Evolutionary conservation across 2,329 filamentous ascomycete species (phyloP), one percentile per base, ranked within the genome.

Genomic region (Aspergillus hiratsukae): DNA sequence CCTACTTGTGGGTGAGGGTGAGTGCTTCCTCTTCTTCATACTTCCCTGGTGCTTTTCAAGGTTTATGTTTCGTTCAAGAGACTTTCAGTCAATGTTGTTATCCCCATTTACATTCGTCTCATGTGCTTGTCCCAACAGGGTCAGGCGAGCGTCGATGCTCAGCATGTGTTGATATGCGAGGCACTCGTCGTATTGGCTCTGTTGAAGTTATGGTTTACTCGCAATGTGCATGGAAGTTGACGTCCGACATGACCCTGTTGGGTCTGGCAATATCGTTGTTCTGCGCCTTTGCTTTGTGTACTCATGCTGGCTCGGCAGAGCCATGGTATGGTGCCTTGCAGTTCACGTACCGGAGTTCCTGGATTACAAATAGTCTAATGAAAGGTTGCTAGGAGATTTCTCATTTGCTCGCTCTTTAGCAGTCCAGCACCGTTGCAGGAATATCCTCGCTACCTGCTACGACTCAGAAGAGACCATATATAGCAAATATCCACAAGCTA

Each of bases 401-500:
- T 80, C 78, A 19, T 80, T 80, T 63, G 72, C 76, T 14, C 68
- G 71, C 51, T 78, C 78, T 4, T 64, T 80, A 27, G 70, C 72
- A 50, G 69, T 62, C 27, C 69, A 76, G 58, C 72, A 79, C 63
- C 68, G 68, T 55, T 78, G 75, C 61, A 70, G 64, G 50, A 64
- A 69, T 46, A 58, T 80, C 8, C 64, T 74, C 28, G 75, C 77
- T 8, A 80, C 77, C 35, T 75, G 74, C 61, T 79, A 77, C 58
- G 78, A 80, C 59, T 73, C 71, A 11, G 65, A 70, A 52, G 70
- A 76, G 27, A 65, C 63, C 52, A 79, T 97, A 1, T 73, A 78
- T 10, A 78, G 76, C 58, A 96, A 96, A 74, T 92, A 93, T 65
- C 90, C 90, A 0, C 85, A 90, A 63, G 87, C 81, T 1, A 75